Evolutionary conservation across 371 early-diverging fungal genomes (phyloP), one percentile per base, ranked within the genome.

Genomic region (Circinella umbellata): DNA sequence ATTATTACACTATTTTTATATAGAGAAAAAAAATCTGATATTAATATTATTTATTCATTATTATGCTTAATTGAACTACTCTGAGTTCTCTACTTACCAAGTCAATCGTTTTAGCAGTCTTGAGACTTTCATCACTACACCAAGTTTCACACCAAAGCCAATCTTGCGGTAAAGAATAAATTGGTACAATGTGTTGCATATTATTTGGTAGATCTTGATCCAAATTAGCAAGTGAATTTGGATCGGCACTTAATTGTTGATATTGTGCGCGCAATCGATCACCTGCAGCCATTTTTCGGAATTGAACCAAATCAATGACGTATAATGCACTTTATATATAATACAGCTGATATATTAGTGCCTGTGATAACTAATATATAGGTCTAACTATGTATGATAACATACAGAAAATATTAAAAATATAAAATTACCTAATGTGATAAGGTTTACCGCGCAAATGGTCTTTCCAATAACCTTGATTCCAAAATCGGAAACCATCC

Each of bases 91-190:
- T 27, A 46, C 42, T 83, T 87, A 92, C 93, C 87, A 98, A 80
- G 80, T 98, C 98, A 73, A 98, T 98, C 0, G 98, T 97, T 80
- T 96, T 97, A 4, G 98, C 98, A 17, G 67, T 89, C 42, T 82
- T 84, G 59, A 97, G 78, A 7, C 90, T 88, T 62, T 87, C 91
- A 70, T 96, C 96, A 42, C 92, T 89, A 76, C 98, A 98, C 98
- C 98, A 98, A 6, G 98, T 98, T 80, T 97, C 97, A 72, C 98
- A 98, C 94, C 95, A 95, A 27, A 95, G 82, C 98, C 98, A 98
- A 69, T 97, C 97, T 73, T 95, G 94, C 0, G 97, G 96, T 73
- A 98, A 76, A 5, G 96, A 95, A 68, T 86, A 88, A 51, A 98
- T 97, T 2, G 97, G 97, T 15, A 98, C 91, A 20, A 90, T 76